Percentiles rank a stretch among this genome's conserved stretches.
Conservation (phyloP, 176 grass and related monocot genomes). For the Paspalum notatum region DNA sequence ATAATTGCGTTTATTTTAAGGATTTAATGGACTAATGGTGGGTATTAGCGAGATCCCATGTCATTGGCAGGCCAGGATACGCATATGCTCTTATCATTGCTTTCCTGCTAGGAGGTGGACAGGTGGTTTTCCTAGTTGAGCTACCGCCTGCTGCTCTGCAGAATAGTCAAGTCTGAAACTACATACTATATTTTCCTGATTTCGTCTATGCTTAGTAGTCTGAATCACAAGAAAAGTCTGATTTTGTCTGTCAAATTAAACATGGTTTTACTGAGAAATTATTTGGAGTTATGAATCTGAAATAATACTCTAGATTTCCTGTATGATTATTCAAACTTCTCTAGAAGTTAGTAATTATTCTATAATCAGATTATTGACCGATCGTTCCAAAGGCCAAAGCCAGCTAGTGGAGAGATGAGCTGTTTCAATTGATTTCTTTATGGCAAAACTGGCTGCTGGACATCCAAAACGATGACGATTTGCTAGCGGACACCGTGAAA, state of each 20-base stretch:
- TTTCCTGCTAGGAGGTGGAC: neutral
- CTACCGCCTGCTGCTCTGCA: neutral
- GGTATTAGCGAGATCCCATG: neutral
- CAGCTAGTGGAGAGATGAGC: too few relatives aligned
- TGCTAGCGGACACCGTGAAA: too few relatives aligned
- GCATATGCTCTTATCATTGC: slow-evolving; percentile 34
- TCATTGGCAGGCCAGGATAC: slow-evolving; percentile 35
- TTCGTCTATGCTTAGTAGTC: neutral
- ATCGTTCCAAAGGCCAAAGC: too few relatives aligned
- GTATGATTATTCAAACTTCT: neutral
- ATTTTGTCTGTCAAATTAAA: neutral
- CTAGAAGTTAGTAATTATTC: neutral
- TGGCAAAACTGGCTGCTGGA: too few relatives aligned
- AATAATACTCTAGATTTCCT: neutral
- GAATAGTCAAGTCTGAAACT: neutral
- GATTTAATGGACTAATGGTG: neutral
- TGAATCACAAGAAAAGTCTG: neutral
- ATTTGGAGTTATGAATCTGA: neutral
- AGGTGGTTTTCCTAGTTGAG: slow-evolving; percentile 24
- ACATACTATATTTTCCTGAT: neutral
- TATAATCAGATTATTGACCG: too few relatives aligned
- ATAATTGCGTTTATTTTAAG: neutral
- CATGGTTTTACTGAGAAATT: neutral
- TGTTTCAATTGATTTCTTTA: too few relatives aligned
- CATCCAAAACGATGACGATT: too few relatives aligned